Evolutionary conservation across 1,284 basidiomycete species (phyloP).

Genomic region (Wolfiporia cocos): DNA sequence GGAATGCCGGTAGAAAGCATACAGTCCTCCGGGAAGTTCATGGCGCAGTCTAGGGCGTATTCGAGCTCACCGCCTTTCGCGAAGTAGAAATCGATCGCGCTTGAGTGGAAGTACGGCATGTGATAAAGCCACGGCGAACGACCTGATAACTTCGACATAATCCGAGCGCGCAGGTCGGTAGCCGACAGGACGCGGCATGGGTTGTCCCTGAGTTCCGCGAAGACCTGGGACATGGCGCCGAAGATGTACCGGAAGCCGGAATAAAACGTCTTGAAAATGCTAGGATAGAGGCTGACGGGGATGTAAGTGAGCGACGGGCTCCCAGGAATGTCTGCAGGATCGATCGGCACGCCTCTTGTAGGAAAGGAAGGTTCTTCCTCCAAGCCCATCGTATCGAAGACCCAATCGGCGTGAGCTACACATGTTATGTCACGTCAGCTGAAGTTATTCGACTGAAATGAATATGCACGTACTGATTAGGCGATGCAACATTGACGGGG

Average conservation of each 20-base stretch:
- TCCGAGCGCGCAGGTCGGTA: neutral
- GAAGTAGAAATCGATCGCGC: neutral
- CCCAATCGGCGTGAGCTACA: too few relatives aligned
- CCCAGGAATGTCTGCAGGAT: neutral
- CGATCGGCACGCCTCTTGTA: neutral
- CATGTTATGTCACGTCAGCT: too few relatives aligned
- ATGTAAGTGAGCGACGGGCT: neutral
- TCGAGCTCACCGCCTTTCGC: neutral
- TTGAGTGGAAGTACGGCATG: neutral
- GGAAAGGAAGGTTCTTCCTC: too few relatives aligned
- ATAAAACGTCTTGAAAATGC: neutral
- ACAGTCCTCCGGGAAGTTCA: too few relatives aligned
- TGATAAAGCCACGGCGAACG: neutral
- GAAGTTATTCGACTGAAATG: too few relatives aligned
- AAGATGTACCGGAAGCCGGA: neutral
- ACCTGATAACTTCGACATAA: neutral
- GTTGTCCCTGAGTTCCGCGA: neutral
- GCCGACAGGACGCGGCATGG: neutral
- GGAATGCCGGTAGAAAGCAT: too few relatives aligned
- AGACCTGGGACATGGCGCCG: neutral
- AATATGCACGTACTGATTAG: neutral
- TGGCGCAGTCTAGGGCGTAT: neutral
- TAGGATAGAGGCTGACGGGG: neutral
- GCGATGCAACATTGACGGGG: constrained; percentile 9
- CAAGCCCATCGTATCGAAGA: too few relatives aligned